Base-by-base conservation (phyloP, 1,139 yeast species). In the Suhomyces choctaworum region DNA sequence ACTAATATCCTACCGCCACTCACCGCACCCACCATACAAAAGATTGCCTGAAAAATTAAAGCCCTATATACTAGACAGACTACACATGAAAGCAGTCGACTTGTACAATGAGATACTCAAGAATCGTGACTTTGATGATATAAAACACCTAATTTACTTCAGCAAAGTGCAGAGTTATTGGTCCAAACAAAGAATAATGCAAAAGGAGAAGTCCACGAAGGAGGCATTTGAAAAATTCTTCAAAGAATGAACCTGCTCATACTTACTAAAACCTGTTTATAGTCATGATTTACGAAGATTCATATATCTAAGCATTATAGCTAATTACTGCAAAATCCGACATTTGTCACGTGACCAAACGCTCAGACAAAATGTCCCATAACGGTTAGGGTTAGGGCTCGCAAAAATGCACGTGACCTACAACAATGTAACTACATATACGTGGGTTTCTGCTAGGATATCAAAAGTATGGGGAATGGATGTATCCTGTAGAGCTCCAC, bases 91-190 rank as follows among this genome's bases (percentile, higher is more conserved):
- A 27, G 55, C 54, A 10, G 36, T 34, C 17, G 54, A 48, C 20
- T 34, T 51, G 22, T 50, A 46, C 36, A 41, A 47, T 13, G 46
- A 46, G 11, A 48, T 51, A 14, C 22, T 51, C 19, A 33, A 37
- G 4, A 34, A 40, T 5, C 39, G 36, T 2, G 32, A 36, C 6
- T 50, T 50, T 31, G 27, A 29, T 14, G 45, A 46, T 27, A 39
- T 50, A 16, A 44, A 44, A 16, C 46, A 46, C 14, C 27, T 47
- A 17, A 45, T 51, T 20, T 40, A 27, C 31, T 47, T 49, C 34
- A 46, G 47, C 25, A 51, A 51, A 29, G 52, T 51, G 8, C 56
- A 51, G 34, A 48, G 53, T 22, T 51, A 26, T 37, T 51, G 55
- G 54, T 50, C 54, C 11, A 49, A 48, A 27, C 52, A 47, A 32